Conservation (phyloP, 495 filamentous ascomycete species). For the Penicillium lagena region DNA sequence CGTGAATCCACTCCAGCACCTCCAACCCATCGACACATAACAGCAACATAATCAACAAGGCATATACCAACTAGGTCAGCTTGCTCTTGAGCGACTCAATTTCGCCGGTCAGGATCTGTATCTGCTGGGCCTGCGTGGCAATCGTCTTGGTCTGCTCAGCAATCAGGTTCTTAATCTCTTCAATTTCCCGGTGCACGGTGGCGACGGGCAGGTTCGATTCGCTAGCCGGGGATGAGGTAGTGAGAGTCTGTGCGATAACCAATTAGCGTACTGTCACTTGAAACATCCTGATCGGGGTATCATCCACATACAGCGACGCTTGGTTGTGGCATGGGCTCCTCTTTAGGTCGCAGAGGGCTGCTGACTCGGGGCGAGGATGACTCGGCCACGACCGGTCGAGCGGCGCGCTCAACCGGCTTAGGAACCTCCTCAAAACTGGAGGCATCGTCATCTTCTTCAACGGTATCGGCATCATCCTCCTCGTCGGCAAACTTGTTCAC, state of each 20-base stretch:
- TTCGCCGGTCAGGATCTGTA: slow-evolving; percentile 38
- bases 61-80: slow-evolving; percentile 2
- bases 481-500: slow-evolving; percentile 80
- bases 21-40: too few species aligned
- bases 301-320: slow-evolving; percentile 1
- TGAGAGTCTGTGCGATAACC: slow-evolving; percentile 11
- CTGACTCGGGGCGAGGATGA: slow-evolving; percentile 28
- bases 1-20: too few species aligned
- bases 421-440: slow-evolving; percentile 80
- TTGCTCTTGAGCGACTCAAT: slow-evolving; percentile 42
- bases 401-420: slow-evolving; percentile 51
- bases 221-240: slow-evolving; percentile 12
- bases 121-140: slow-evolving; percentile 35
- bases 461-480: slow-evolving; percentile 50
- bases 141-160: slow-evolving; percentile 41
- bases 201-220: slow-evolving; percentile 11
- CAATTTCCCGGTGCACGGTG: slow-evolving; percentile 32
- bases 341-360: slow-evolving; percentile 30
- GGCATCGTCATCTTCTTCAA: slow-evolving; percentile 49
- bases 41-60: too few species aligned
- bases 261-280: slow-evolving; percentile 5
- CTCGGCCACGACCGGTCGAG: slow-evolving; percentile 16
- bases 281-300: too few species aligned
- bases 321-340: slow-evolving; percentile 16
- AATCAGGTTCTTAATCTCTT: slow-evolving; percentile 39